A percentile compares a stretch with the other conserved stretches of the same genome.
These are phyloP conservation scores for Neurospora intermedia DNA, from an alignment of 495 filamentous ascomycete genomes.

Conservation along the genomic window DNA sequence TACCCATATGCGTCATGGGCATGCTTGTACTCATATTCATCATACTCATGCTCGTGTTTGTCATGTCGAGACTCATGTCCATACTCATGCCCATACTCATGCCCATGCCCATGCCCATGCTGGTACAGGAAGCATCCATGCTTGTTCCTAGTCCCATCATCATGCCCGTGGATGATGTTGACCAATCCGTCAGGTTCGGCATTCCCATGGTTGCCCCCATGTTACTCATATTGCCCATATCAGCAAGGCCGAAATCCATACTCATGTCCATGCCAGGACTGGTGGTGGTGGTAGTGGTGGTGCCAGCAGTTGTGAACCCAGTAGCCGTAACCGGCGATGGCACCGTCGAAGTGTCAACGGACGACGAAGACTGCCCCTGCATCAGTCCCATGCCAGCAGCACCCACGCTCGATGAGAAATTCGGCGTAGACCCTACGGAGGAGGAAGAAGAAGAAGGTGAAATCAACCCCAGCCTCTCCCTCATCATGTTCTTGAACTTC, in stretches of 20 bases:
- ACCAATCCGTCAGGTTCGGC: background rate
- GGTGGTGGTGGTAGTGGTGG: background rate
- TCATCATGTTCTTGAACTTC: conserved; percentile 36
- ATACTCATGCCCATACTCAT: background rate
- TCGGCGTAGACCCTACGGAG: background rate
- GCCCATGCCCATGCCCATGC: background rate
- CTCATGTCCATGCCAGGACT: background rate
- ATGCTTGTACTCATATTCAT: background rate
- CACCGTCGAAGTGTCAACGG: background rate
- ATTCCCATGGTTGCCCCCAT: background rate
- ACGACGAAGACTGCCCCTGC: background rate
- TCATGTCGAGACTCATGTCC: background rate
- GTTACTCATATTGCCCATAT: background rate
- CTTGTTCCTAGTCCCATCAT: background rate
- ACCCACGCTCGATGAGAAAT: background rate
- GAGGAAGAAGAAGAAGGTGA: background rate
- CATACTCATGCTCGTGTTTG: background rate
- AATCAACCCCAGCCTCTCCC: conserved; percentile 4
- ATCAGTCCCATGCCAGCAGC: background rate
- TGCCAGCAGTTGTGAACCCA: background rate
- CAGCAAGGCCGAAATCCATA: background rate
- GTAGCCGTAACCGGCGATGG: background rate
- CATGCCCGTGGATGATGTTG: background rate
- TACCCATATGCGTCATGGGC: background rate
- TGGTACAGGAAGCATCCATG: background rate